Evolutionary conservation across 306 rosid genomes (phyloP).

Genomic region (Cucurbita argyrosperma): DNA sequence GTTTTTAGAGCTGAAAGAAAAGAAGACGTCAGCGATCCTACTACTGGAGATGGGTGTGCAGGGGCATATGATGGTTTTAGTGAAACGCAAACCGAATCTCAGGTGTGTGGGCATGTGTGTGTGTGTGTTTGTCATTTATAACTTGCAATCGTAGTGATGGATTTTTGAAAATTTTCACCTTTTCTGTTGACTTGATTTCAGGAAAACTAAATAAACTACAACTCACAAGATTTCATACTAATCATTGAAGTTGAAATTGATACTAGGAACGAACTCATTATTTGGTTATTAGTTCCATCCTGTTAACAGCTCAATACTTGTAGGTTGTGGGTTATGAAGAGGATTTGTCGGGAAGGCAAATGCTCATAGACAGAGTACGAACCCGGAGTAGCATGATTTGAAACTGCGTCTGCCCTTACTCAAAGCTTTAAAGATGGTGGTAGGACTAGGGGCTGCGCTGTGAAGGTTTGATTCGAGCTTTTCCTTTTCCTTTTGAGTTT

Average conservation of each 20-base stretch:
- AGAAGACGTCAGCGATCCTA: conserved; percentile 28
- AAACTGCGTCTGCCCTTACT: neutral
- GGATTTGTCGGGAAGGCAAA: conserved; percentile 84
- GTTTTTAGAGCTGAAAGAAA: conserved; percentile 26
- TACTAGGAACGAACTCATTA: conserved; percentile 7
- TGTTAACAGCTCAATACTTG: conserved; percentile 9
- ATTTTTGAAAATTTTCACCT: neutral
- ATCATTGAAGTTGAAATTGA: neutral
- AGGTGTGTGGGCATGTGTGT: conserved; percentile 31
- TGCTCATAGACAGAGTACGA: conserved; percentile 74
- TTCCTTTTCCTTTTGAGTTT: neutral
- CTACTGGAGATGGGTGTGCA: conserved; percentile 24
- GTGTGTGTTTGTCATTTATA: neutral
- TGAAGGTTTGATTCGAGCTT: neutral
- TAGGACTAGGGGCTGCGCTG: neutral
- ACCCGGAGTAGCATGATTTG: conserved; percentile 48
- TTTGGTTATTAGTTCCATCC: conserved; percentile 5
- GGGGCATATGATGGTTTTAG: conserved; percentile 58
- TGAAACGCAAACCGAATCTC: conserved; percentile 89
- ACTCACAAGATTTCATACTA: neutral
- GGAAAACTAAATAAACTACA: neutral
- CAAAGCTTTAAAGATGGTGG: neutral
- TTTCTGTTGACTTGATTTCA: neutral
- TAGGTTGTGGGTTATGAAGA: conserved; percentile 87
- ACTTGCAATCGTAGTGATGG: neutral